Evolutionary conservation across 306 rosid genomes (phyloP), one percentile per base, ranked within the genome.

Genomic region (Glycine soja): DNA sequence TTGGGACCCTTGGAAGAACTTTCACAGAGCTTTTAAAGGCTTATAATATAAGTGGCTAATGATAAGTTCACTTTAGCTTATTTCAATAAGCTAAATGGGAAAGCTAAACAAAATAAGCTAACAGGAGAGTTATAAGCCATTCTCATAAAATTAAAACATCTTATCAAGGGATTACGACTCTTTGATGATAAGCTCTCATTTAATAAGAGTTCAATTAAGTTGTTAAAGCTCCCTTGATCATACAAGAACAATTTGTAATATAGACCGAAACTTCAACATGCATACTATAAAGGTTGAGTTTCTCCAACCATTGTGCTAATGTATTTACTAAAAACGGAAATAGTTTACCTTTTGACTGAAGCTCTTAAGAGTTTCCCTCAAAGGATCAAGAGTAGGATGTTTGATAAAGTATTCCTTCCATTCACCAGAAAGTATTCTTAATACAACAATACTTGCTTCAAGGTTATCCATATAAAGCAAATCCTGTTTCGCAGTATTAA

Each of bases 381-480:
- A 57, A 72, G 81, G 82, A 81, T 82, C 81, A 45, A 67, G 76
- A 34, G 76, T 51, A 72, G 79, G 73, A 72, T 85, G 88, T 62
- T 79, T 85, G 43, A 11, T 58, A 53, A 79, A 74, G 74, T 59
- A 70, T 64, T 87, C 86, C 74, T 80, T 87, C 88, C 85, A 79
- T 36, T 85, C 87, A 38, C 74, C 81, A 76, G 83, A 76, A 64
- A 88, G 85, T 80, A 72, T 88, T 79, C 79, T 82, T 73, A 88
- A 75, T 67, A 88, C 83, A 30, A 50, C 67, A 58, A 82, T 24
- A 76, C 88, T 85, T 72, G 85, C 90, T 76, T 85, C 85, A 76
- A 88, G 88, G 83, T 88, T 88, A 80, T 88, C 90, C 88, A 79
- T 48, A 74, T 88, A 88, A 79, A 82, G 79, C 69, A 61, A 59